A percentile compares a stretch with the other conserved stretches of the same genome.
phyloP scores from a whole-genome alignment of 176 grass and related monocot genomes.

The Cenchrus fungigraminus region DNA sequence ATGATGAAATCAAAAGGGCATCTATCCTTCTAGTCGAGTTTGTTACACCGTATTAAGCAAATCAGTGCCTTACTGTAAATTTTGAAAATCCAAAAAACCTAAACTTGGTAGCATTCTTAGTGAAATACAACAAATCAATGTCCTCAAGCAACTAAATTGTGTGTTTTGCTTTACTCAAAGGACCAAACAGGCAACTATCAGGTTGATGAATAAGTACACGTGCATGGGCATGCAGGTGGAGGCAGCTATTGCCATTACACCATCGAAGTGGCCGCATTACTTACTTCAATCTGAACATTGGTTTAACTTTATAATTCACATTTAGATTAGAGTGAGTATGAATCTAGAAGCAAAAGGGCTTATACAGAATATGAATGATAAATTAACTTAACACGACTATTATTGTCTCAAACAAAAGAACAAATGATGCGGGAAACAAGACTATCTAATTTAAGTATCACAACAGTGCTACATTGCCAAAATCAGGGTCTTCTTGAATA shows the following conservation, averaged over 20 bases:
- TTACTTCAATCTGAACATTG: neutral
- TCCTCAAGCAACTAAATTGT: constrained; percentile 24
- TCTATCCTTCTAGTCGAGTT: too few species aligned
- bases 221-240: constrained; percentile 6
- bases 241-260: neutral
- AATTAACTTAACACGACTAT: constrained; percentile 1
- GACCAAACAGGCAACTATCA: constrained; percentile 27
- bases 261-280: neutral
- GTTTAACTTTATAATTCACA: constrained; percentile 3
- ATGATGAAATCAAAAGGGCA: too few species aligned
- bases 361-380: constrained; percentile 11
- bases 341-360: neutral
- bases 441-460: neutral
- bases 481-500: neutral
- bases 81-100: neutral
- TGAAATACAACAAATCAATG: neutral
- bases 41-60: neutral
- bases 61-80: neutral
- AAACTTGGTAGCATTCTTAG: neutral
- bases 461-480: neutral
- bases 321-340: neutral
- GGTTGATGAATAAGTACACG: constrained; percentile 22
- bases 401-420: neutral
- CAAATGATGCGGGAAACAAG: neutral
- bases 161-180: neutral